Evolutionary conservation across 495 filamentous ascomycete species (phyloP).

Genomic region (Penicillium flavigenum): DNA sequence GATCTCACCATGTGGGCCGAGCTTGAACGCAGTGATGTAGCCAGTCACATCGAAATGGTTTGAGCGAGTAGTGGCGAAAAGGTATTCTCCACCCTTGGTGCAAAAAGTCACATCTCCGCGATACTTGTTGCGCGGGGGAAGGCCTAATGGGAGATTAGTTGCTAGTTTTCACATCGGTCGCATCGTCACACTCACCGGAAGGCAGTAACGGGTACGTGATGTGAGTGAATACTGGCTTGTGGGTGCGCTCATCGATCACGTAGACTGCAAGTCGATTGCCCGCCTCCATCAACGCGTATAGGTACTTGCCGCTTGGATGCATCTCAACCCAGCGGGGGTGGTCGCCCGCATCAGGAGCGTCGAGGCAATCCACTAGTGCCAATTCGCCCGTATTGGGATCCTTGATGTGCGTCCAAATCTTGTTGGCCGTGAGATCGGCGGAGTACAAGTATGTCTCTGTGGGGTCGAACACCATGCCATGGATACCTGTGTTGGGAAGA

Average conservation of each 20-base stretch:
- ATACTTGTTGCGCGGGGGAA: constrained; percentile 55
- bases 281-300: constrained; percentile 84
- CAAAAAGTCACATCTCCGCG: constrained; percentile 75
- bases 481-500: constrained; percentile 69
- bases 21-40: constrained; percentile 74
- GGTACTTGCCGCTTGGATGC: constrained; percentile 69
- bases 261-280: constrained; percentile 79
- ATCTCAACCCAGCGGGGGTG: constrained; percentile 85
- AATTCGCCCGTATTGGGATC: constrained; percentile 59
- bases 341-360: constrained; percentile 67
- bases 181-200: constrained; percentile 55
- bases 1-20: constrained; percentile 67
- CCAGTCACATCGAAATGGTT: constrained; percentile 73
- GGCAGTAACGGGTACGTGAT: constrained; percentile 75
- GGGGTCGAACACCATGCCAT: constrained; percentile 87
- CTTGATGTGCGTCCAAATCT: constrained; percentile 83
- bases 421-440: constrained; percentile 79
- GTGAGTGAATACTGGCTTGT: constrained; percentile 79
- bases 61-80: constrained; percentile 78
- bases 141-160: constrained; percentile 39
- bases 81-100: constrained; percentile 62
- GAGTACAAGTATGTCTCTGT: constrained; percentile 84
- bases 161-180: constrained; percentile 54
- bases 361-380: constrained; percentile 63
- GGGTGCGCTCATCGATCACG: constrained; percentile 70